phyloP scores from a whole-genome alignment of 257 asterid species.

The Cinchona pubescens region DNA sequence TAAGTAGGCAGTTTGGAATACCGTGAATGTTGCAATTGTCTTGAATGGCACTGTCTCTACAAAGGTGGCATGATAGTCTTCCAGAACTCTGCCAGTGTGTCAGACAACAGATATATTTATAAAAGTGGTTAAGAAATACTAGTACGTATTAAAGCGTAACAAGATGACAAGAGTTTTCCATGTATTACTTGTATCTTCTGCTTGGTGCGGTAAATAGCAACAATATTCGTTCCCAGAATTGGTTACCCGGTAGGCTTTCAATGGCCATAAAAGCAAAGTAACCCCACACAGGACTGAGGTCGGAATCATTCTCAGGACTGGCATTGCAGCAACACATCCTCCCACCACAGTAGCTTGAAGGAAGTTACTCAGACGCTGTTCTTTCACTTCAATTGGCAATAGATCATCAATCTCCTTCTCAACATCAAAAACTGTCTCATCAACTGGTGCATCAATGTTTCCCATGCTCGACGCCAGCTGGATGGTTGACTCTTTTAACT shows the following conservation, averaged over 20 bases:
- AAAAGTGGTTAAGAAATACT: too few species aligned
- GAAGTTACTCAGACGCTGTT: conserved; percentile 82
- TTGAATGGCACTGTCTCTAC: conserved; percentile 88
- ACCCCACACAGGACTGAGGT: conserved; percentile 91
- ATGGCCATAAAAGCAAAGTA: conserved; percentile 94
- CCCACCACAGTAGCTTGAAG: conserved; percentile 76
- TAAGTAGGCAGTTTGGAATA: conserved; percentile 65
- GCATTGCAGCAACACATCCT: conserved; percentile 86
- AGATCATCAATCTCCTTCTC: conserved; percentile 84
- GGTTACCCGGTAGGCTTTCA: conserved; percentile 85
- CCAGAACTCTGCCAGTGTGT: conserved; percentile 55
- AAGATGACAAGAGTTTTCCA: background rate
- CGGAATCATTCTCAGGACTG: conserved; percentile 80
- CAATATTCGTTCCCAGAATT: conserved; percentile 83
- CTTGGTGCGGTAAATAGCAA: conserved; percentile 76
- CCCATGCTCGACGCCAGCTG: conserved; percentile 82
- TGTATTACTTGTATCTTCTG: conserved; percentile 69
- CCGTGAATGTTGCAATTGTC: conserved; percentile 63
- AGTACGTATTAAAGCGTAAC: too few species aligned
- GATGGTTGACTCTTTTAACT: conserved; percentile 72
- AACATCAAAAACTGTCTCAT: conserved; percentile 68
- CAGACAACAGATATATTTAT: background rate
- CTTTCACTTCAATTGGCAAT: conserved; percentile 83
- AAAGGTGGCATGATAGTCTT: conserved; percentile 73
- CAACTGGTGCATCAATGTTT: conserved; percentile 68